Percentiles rank a stretch among this genome's conserved stretches.
Conservation (phyloP, 2,329 filamentous ascomycete species). For the Neodidymelliopsis sp. region DNA sequence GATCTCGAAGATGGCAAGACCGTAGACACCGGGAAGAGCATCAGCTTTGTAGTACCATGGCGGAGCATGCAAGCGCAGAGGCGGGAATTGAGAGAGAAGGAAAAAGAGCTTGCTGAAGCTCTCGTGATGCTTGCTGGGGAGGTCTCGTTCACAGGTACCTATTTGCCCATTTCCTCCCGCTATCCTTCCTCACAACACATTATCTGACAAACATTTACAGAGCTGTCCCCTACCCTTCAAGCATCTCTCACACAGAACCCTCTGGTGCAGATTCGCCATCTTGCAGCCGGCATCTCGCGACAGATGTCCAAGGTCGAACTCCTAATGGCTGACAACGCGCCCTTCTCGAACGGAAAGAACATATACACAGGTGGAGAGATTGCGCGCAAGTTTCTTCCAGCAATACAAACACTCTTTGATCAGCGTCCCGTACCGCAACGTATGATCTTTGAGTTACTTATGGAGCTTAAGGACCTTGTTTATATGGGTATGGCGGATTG, state of each 20-base stretch:
- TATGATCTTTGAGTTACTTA: slow-evolving; percentile 46
- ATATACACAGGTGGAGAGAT: slow-evolving; percentile 45
- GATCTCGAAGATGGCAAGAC: slow-evolving; percentile 31
- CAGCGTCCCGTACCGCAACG: slow-evolving; percentile 41
- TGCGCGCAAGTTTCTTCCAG: slow-evolving; percentile 41
- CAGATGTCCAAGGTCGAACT: slow-evolving; percentile 46
- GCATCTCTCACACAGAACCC: slow-evolving; percentile 43
- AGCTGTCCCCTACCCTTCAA: slow-evolving; percentile 40
- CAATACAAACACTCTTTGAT: slow-evolving; percentile 42
- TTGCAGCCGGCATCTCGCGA: slow-evolving; percentile 43
- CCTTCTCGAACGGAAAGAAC: slow-evolving; percentile 43
- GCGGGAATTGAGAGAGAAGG: slow-evolving; percentile 40
- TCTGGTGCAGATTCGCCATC: slow-evolving; percentile 45
- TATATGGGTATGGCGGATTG: slow-evolving; percentile 38
- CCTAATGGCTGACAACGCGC: slow-evolving; percentile 46
- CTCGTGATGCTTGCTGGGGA: slow-evolving; percentile 45
- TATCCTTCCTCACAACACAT: background rate
- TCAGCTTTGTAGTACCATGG: slow-evolving; percentile 48
- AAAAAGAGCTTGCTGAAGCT: slow-evolving; percentile 46
- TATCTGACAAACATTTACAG: slow-evolving; percentile 15
- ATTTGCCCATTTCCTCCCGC: background rate
- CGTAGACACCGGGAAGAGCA: slow-evolving; percentile 38
- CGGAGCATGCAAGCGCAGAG: slow-evolving; percentile 46
- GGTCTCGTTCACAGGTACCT: slow-evolving; percentile 41
- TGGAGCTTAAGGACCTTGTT: slow-evolving; percentile 45